A percentile compares a stretch with the other conserved stretches of the same genome.
phyloP scores from a whole-genome alignment of 1,284 basidiomycete genomes.

The Marasmius sp. region DNA sequence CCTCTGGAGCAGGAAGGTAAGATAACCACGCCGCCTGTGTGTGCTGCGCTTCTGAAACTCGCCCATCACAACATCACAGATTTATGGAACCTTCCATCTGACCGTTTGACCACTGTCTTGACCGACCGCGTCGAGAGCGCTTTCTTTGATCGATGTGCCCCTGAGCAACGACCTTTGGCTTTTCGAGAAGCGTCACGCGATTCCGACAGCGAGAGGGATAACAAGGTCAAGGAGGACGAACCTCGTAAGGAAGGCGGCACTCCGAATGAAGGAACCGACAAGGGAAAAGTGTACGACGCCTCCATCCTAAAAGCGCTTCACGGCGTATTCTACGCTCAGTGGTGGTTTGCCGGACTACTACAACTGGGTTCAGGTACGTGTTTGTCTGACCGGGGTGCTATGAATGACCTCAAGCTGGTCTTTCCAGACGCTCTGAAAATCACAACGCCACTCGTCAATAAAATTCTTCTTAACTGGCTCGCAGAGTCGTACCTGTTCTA shows the following conservation, averaged over 20 bases:
- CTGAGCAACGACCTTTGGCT: slow-evolving; percentile 28
- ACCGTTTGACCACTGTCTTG: slow-evolving; percentile 25
- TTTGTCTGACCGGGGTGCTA: background rate
- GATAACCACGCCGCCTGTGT: background rate
- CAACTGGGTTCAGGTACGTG: slow-evolving; percentile 29
- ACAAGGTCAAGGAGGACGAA: background rate
- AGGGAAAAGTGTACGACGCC: slow-evolving; percentile 9
- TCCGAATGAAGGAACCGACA: background rate
- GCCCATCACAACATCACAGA: slow-evolving; percentile 22
- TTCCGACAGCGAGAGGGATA: background rate
- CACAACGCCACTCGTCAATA: slow-evolving; percentile 35
- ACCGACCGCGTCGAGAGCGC: slow-evolving; percentile 28
- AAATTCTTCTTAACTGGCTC: slow-evolving; percentile 38
- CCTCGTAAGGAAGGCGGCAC: background rate
- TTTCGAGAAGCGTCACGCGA: background rate
- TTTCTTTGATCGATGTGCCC: slow-evolving; percentile 35
- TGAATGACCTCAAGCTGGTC: background rate
- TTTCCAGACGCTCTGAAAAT: slow-evolving; percentile 26
- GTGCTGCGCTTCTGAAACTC: background rate
- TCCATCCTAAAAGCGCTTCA: slow-evolving; percentile 31
- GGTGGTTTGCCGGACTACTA: slow-evolving; percentile 36
- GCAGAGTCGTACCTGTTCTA: slow-evolving; percentile 33
- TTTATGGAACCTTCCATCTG: slow-evolving; percentile 33
- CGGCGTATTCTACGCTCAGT: slow-evolving; percentile 32
- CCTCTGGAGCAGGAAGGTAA: slow-evolving; percentile 41